Evolutionary conservation across 2,329 filamentous ascomycete genomes (phyloP).

Genomic region (Arthrobotrys sinensis): DNA sequence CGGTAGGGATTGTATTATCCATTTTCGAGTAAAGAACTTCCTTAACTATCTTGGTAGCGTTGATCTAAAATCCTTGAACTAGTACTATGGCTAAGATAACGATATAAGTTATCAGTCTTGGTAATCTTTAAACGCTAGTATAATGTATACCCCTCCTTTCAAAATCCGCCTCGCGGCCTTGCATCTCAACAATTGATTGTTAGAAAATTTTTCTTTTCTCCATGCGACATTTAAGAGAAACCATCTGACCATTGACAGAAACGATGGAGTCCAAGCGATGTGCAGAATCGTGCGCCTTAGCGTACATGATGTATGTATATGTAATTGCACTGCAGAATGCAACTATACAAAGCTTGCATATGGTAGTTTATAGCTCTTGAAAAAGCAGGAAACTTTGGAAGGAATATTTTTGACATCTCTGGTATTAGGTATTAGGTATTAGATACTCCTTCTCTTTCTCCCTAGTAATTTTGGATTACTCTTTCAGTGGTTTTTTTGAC

Average conservation of each 20-base stretch:
- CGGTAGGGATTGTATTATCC: not conserved
- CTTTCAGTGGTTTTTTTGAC: not conserved
- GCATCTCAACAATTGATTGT: constrained; percentile 12
- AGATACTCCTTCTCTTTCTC: no score
- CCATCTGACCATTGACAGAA: constrained; percentile 56
- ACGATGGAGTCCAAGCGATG: constrained; percentile 47
- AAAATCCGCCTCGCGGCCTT: constrained; percentile 11
- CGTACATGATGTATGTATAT: constrained; percentile 38
- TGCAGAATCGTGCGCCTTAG: constrained; percentile 44
- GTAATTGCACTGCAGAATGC: constrained; percentile 40
- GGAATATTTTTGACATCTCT: no score
- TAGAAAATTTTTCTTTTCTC: not conserved
- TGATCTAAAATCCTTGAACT: not conserved
- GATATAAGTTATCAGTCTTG: not conserved
- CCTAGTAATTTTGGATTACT: no score
- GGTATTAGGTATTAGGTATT: no score
- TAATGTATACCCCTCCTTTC: not conserved
- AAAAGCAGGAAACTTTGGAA: not conserved
- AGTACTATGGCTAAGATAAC: constrained; percentile 7
- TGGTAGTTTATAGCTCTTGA: not conserved
- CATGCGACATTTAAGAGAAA: constrained; percentile 12
- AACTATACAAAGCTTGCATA: constrained; percentile 14
- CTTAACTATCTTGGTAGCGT: not conserved
- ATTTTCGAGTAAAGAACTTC: constrained; percentile 3
- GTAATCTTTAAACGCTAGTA: constrained; percentile 1